Evolutionary conservation across 805 yeast genomes (phyloP).

Genomic region (Clavispora asparagi): DNA sequence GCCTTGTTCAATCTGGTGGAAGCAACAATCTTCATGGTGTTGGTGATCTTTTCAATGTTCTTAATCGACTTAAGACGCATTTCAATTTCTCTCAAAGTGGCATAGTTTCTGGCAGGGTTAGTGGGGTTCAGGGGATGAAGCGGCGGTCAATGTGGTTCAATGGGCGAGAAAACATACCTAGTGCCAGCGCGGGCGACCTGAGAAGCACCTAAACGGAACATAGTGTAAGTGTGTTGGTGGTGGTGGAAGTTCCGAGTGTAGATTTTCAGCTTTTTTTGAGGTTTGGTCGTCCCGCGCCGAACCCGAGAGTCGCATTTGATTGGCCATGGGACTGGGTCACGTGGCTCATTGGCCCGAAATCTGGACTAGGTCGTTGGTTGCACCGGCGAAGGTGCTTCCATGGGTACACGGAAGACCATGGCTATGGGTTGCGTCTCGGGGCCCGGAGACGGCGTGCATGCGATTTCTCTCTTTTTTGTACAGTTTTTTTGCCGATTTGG

Average conservation of each 20-base stretch:
- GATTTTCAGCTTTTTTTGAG: constrained; percentile 11
- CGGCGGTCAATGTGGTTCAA: background rate
- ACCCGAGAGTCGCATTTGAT: constrained; percentile 13
- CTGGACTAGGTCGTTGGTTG: background rate
- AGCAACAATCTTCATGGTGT: constrained; percentile 99
- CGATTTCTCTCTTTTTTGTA: too few relatives aligned
- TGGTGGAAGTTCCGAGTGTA: background rate
- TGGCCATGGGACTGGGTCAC: constrained; percentile 11
- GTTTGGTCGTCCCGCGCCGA: constrained; percentile 17
- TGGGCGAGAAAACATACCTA: constrained; percentile 38
- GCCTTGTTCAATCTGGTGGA: constrained; percentile 95
- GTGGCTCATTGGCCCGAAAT: constrained; percentile 1
- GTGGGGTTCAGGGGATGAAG: constrained; percentile 9
- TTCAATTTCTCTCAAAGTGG: constrained; percentile 98
- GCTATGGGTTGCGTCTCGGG: too few relatives aligned
- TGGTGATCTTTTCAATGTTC: constrained; percentile 98
- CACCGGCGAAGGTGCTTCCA: too few relatives aligned
- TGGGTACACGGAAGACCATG: too few relatives aligned
- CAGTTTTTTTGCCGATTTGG: too few relatives aligned
- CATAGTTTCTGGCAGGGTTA: constrained; percentile 68
- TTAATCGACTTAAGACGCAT: constrained; percentile 96
- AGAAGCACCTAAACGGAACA: constrained; percentile 53
- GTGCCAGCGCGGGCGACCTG: constrained; percentile 48
- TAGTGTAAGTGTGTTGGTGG: constrained; percentile 19
- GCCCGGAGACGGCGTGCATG: too few relatives aligned